Evolutionary conservation across 129 eudicot genomes (phyloP), one percentile per base, ranked within the genome.

Genomic region (Erigeron canadensis): DNA sequence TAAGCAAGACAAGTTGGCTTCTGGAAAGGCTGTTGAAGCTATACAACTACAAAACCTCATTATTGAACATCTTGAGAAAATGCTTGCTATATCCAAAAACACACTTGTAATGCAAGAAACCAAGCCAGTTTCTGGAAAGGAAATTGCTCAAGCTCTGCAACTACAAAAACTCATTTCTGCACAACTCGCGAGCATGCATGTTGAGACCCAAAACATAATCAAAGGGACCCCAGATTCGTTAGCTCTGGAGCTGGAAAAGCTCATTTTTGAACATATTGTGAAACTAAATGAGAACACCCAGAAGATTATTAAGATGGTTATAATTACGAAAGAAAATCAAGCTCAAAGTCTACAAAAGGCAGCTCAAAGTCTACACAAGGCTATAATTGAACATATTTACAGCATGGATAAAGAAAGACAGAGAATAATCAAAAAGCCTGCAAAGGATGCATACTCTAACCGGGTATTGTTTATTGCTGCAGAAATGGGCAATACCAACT

Each of bases 401-500:
- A 23, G 2, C 34, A 28, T 46, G 53, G 15, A n/a, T 12, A 12
- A 10, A 11, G 53, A 46, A 46, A 46, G 5, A 46, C 5, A 46
- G n/a, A 46, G 15, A 46, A 46, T 11, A 12, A 12, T 12, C n/a
- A 13, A 4, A 3, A 46, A n/a, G 16, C 53, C 4, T 46, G 53
- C 53, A 46, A 46, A 12, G 53, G 53, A 46, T 28, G 34, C 34
- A 57, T 9, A 64, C 51, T 73, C 86, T 53, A 81, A 81, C 4
- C 75, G 80, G 19, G 75, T 78, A 37, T 3, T 81, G 7, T 85
- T 85, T 54, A 65, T 81, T 53, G 86, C 86, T 40, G 79, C 79
- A 71, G 84, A 70, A 46, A 64, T 23, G 47, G 89, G 86, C 7
- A 85, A 85, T 65, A 38, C 62, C 23, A 70, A 63, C 1, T 85